phyloP scores from a whole-genome alignment of 805 yeast species.

The Candida arabinofermentans region DNA sequence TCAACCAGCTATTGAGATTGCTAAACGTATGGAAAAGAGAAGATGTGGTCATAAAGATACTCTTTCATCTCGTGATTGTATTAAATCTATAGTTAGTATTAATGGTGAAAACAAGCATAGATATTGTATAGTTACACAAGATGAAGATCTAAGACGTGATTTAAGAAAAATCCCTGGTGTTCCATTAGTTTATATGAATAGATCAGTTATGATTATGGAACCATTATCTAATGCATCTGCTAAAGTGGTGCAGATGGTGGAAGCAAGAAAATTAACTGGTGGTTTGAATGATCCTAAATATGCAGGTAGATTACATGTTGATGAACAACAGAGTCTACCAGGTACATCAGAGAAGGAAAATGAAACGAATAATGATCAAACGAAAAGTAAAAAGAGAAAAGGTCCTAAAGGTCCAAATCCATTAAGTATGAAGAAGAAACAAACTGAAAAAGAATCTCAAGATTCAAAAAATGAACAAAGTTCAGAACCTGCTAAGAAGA shows the following conservation, averaged over 20 bases:
- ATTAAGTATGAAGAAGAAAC: conserved; percentile 78
- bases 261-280: conserved; percentile 61
- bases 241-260: conserved; percentile 45
- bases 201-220: conserved; percentile 95
- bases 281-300: conserved; percentile 69
- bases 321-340: too few relatives aligned
- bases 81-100: conserved; percentile 61
- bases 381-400: conserved; percentile 47
- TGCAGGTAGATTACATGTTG: conserved; percentile 38
- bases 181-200: conserved; percentile 80
- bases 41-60: conserved; percentile 72
- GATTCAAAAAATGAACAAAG: conserved; percentile 12
- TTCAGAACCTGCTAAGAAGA: conserved; percentile 13
- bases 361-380: conserved; percentile 12
- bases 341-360: conserved; percentile 8
- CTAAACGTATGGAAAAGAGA: conserved; percentile 84
- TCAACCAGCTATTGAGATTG: conserved; percentile 74
- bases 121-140: conserved; percentile 84
- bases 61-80: conserved; percentile 67
- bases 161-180: conserved; percentile 83
- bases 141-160: conserved; percentile 59
- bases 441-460: conserved; percentile 25
- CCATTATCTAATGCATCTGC: conserved; percentile 76
- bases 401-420: conserved; percentile 90
- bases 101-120: conserved; percentile 85